phyloP scores from a whole-genome alignment of 495 filamentous ascomycete genomes.

The Xylaria sp. region DNA sequence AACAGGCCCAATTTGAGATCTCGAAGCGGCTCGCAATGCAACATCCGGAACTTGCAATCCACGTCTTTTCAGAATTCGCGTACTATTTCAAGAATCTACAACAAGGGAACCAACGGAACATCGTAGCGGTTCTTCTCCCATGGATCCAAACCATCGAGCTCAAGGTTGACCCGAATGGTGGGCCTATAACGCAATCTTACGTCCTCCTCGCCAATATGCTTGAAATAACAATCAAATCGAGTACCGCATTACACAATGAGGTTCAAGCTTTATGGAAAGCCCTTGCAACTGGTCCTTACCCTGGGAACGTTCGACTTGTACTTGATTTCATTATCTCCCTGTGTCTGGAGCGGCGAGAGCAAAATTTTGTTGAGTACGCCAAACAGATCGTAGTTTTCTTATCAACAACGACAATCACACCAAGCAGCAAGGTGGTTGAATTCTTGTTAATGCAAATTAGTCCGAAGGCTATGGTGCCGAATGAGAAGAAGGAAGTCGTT shows the following conservation, averaged over 20 bases:
- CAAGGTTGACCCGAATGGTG: conserved; percentile 92
- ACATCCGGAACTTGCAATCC: conserved; percentile 86
- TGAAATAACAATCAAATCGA: conserved; percentile 93
- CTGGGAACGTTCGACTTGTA: conserved; percentile 93
- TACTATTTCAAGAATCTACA: conserved; percentile 86
- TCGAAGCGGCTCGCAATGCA: conserved; percentile 89
- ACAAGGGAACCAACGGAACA: conserved; percentile 83
- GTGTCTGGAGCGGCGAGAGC: conserved; percentile 90
- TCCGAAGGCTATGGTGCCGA: conserved; percentile 86
- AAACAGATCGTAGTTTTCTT: conserved; percentile 98
- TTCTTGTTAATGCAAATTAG: conserved; percentile 88
- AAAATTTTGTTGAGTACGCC: conserved; percentile 96
- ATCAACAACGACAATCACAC: conserved; percentile 80
- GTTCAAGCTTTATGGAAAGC: conserved; percentile 98
- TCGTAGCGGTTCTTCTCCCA: conserved; percentile 91
- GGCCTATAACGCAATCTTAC: conserved; percentile 87
- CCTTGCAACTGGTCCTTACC: conserved; percentile 88
- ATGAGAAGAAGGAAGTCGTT: conserved; percentile 76
- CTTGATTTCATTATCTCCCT: conserved; percentile 94
- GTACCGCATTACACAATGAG: conserved; percentile 88
- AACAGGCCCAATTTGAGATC: conserved; percentile 94
- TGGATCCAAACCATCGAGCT: conserved; percentile 97
- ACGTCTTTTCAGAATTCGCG: conserved; percentile 93
- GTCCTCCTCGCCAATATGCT: conserved; percentile 95
- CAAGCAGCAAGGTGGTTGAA: conserved; percentile 88